Evolutionary conservation across 208 protist genomes (phyloP).

Genomic region (Leptomonas seymouri): DNA sequence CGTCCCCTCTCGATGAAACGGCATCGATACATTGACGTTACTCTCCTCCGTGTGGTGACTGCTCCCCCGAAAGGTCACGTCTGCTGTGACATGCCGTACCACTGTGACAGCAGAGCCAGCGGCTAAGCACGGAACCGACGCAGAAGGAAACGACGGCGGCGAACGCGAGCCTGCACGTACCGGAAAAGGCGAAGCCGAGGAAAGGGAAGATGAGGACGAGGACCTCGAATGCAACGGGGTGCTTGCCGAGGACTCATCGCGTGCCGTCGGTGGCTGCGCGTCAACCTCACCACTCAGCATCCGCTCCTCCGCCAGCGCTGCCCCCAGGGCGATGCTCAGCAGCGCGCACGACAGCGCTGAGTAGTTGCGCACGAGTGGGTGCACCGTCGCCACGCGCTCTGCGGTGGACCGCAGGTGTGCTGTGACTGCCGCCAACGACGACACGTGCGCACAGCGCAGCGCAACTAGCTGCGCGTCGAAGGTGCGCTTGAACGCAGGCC

Average conservation of each 20-base stretch:
- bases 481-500: slow-evolving; percentile 74
- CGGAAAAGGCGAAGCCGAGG: background rate
- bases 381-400: slow-evolving; percentile 48
- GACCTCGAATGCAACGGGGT: background rate
- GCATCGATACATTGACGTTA: background rate
- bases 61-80: background rate
- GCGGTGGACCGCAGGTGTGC: slow-evolving; percentile 27
- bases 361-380: slow-evolving; percentile 54
- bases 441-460: slow-evolving; percentile 44
- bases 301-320: slow-evolving; percentile 27
- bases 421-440: slow-evolving; percentile 22
- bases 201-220: background rate
- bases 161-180: slow-evolving; percentile 3
- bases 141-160: background rate
- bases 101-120: background rate
- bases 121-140: background rate
- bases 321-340: slow-evolving; percentile 31
- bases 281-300: slow-evolving; percentile 14
- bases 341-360: slow-evolving; percentile 26
- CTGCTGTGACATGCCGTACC: background rate
- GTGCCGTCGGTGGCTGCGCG: background rate
- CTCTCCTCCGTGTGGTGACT: background rate
- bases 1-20: background rate
- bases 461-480: slow-evolving; percentile 72
- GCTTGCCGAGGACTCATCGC: background rate